phyloP scores from a whole-genome alignment of 2,329 filamentous ascomycete genomes.

The Apiospora saccharicola region DNA sequence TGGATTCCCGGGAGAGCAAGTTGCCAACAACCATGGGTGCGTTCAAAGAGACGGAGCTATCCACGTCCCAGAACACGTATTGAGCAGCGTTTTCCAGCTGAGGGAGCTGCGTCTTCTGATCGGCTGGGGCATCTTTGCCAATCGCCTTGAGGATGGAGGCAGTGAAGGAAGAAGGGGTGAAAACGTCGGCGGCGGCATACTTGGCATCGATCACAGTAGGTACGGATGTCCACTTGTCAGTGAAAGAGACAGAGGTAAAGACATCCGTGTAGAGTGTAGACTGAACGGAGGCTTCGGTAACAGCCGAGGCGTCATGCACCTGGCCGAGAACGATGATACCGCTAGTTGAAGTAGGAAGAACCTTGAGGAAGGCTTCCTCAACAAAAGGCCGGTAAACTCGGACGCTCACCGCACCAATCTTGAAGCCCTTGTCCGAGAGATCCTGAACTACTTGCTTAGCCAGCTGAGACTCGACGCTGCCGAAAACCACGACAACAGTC shows the following conservation, averaged over 20 bases:
- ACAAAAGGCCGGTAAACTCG: constrained; percentile 94
- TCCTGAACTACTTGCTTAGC: constrained; percentile 80
- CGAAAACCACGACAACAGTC: constrained; percentile 88
- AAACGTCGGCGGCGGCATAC: constrained; percentile 74
- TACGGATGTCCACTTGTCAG: constrained; percentile 67
- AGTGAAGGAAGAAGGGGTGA: constrained; percentile 63
- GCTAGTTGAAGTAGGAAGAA: constrained; percentile 77
- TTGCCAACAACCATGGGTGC: constrained; percentile 68
- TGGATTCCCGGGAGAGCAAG: constrained; percentile 76
- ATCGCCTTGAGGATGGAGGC: constrained; percentile 58
- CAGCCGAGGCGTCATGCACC: constrained; percentile 75
- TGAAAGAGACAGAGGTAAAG: constrained; percentile 83
- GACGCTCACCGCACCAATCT: constrained; percentile 88
- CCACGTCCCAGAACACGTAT: constrained; percentile 93
- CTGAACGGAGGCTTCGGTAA: constrained; percentile 77
- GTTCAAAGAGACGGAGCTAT: constrained; percentile 71
- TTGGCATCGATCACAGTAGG: constrained; percentile 84
- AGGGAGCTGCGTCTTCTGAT: constrained; percentile 48
- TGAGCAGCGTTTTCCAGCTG: constrained; percentile 71
- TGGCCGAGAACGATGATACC: constrained; percentile 89
- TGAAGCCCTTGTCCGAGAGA: constrained; percentile 75
- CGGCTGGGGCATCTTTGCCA: constrained; percentile 59
- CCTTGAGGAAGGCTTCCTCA: constrained; percentile 89
- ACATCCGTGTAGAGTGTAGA: constrained; percentile 95
- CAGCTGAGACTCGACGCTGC: constrained; percentile 87